Base-by-base conservation (phyloP, 306 rosid species). In the Ziziphus jujuba region DNA sequence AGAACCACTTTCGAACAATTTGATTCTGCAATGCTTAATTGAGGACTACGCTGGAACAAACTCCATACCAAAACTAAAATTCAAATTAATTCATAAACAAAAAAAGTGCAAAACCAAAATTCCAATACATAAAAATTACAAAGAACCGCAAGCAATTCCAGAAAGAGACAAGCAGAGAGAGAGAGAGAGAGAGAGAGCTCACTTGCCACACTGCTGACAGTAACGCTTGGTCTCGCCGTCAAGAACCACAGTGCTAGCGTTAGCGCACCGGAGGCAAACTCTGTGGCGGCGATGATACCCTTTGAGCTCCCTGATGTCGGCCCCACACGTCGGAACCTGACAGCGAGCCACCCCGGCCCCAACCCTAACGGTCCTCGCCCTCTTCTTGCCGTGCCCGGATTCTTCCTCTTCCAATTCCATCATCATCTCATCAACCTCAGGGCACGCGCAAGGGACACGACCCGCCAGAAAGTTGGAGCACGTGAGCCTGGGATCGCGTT, bases 181-280 rank as follows among this genome's bases (percentile, higher is more conserved):
- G 52, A 67, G 35, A 38, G 25, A 67, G 19, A 75, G 3, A 24
- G 25, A 34, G 53, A 72, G 13, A 57, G 45, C 92, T 81, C 72
- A 95, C 99, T 95, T 95, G 63, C 99, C 99, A 65, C 99, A 95
- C 91, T 95, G 99, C 67, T 95, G 99, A 58, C 99, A 95, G 72
- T 90, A 95, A 70, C 99, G 81, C 77, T 84, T 90, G 7, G 74
- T 17, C 51, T 88, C 91, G 14, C 91, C 95, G 25, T 87, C 72
- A 54, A 95, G 65, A 25, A 69, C 2, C 12, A 95, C 99, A 4
- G 85, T 77, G 7, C 72, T 4, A 16, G 97, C 95, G 65, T 84
- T 85, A 0, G 99, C 99, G 57, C 99, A 95, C 3, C 80, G 87
- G 33, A 95, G 78, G 67, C 99, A 95, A 28, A 95, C 99, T 75